Conservation (phyloP, 73 alveolate genomes). For the Uronychia binucleata region DNA sequence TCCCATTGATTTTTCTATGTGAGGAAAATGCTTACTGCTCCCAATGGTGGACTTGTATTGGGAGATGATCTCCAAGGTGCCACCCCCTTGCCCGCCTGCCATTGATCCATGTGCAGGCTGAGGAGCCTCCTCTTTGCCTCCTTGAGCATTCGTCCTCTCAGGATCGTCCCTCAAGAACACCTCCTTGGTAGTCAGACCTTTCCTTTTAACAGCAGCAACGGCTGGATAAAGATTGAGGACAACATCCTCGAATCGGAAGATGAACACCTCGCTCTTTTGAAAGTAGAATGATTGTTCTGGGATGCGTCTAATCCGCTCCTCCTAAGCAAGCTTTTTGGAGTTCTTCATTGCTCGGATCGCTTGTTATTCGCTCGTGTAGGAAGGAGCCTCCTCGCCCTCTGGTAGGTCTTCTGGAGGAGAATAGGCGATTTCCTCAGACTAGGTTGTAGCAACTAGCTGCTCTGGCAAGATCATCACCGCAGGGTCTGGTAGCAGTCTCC, state of each 20-base stretch:
- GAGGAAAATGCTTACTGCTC: no score
- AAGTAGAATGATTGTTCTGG: conserved; percentile 29
- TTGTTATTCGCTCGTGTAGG: background rate
- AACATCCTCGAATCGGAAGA: conserved; percentile 60
- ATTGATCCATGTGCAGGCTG: background rate
- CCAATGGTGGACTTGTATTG: conserved; percentile 21
- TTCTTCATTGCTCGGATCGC: background rate
- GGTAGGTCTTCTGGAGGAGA: conserved; percentile 20
- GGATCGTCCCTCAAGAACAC: conserved; percentile 58
- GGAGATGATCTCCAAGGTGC: background rate
- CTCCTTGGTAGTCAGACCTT: conserved; percentile 62
- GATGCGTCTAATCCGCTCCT: background rate
- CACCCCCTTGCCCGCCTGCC: background rate
- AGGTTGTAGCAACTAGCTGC: conserved; percentile 18
- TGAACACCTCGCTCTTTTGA: conserved; percentile 42
- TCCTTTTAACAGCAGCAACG: conserved; percentile 44
- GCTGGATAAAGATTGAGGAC: conserved; percentile 51
- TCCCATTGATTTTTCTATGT: background rate
- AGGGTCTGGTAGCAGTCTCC: conserved; percentile 35
- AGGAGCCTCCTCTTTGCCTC: background rate
- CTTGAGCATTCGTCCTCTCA: conserved; percentile 10
- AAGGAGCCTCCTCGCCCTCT: background rate
- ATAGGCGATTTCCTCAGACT: background rate
- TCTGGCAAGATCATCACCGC: conserved; percentile 23
- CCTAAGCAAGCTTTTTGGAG: background rate